Evolutionary conservation across 2,329 filamentous ascomycete species (phyloP), one percentile per base, ranked within the genome.

Genomic region (Nothophaeocryptopus gaeumannii): DNA sequence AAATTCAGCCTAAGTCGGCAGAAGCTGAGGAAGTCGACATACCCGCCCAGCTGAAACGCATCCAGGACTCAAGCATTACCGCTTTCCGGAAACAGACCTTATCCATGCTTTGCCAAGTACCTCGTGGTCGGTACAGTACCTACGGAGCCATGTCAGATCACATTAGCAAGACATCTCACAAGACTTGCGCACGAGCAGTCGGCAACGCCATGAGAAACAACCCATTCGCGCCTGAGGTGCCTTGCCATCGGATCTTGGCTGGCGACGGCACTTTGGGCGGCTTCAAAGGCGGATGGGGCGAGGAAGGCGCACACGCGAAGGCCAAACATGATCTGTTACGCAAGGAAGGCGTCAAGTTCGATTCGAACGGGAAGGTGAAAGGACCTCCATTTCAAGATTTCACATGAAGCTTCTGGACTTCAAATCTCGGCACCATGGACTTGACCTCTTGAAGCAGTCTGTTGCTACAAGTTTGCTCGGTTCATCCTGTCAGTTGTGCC

Each of bases 261-360:
- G 59, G 59, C 12, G 65, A 65, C 41, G 65, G 66, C 10, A 58
- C 65, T 5, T 64, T 80, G 14, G 76, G 78, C 12, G 78, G 78
- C 9, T 80, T 79, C 58, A 71, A 74, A 33, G 78, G 78, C 11
- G 67, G 69, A 31, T 76, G 76, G 74, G 70, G 72, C 20, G 72
- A 73, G 48, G 65, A 72, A n/a, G 72, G 72, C 5, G 68, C 69
- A 54, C 67, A 70, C 61, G 70, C 70, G 10, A 59, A 58, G 13
- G 65, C 71, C 50, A 77, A 75, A 60, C 68, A 65, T 38, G 65
- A 65, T 49, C 53, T 75, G 48, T 58, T 75, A 50, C 61, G 61
- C 36, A 69, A 65, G 29, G 74, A 77, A 54, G 74, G 74, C 4
- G 69, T 76, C 5, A 60, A 55, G 42, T 76, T 76, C 59, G 72